phyloP scores from a whole-genome alignment of 495 filamentous ascomycete species.

The Podospora anserina region DNA sequence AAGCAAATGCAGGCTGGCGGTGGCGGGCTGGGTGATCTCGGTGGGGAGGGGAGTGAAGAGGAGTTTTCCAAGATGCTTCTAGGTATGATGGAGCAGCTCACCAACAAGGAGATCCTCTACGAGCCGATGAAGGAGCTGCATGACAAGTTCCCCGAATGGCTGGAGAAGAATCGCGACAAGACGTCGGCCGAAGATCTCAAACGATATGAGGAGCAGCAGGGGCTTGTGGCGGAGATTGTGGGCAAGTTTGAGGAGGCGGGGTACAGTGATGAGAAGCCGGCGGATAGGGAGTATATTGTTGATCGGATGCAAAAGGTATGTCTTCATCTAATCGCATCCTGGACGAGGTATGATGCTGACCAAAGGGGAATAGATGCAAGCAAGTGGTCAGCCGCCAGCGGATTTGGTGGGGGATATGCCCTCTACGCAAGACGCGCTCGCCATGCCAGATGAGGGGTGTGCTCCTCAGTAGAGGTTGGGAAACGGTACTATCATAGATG shows the following conservation, averaged over 20 bases:
- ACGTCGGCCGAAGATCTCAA: conserved; percentile 65
- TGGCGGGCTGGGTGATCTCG: conserved; percentile 36
- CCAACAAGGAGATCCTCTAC: conserved; percentile 96
- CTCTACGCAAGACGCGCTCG: conserved; percentile 67
- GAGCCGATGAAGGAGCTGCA: conserved; percentile 97
- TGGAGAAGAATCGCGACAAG: conserved; percentile 69
- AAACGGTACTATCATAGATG: not conserved
- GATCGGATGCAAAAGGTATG: conserved; percentile 95
- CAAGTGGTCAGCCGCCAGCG: conserved; percentile 79
- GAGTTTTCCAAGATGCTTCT: conserved; percentile 89
- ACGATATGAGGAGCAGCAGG: conserved; percentile 77
- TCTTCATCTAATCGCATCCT: not conserved
- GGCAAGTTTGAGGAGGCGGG: conserved; percentile 73
- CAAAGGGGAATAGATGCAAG: conserved; percentile 72
- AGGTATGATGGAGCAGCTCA: conserved; percentile 98
- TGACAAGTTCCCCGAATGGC: conserved; percentile 85
- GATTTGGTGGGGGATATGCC: conserved; percentile 89
- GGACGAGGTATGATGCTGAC: conserved; percentile 18
- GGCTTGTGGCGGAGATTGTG: conserved; percentile 82
- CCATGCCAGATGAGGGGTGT: conserved; percentile 68
- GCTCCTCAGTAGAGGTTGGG: conserved; percentile 55
- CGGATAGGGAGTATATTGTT: conserved; percentile 88
- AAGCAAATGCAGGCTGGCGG: conserved; percentile 67
- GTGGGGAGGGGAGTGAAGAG: conserved; percentile 77
- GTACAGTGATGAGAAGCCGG: conserved; percentile 76